Evolutionary conservation across 225 moss, liverwort and hornwort genomes (phyloP).

Genomic region (Pseudisothecium myosuroides): DNA sequence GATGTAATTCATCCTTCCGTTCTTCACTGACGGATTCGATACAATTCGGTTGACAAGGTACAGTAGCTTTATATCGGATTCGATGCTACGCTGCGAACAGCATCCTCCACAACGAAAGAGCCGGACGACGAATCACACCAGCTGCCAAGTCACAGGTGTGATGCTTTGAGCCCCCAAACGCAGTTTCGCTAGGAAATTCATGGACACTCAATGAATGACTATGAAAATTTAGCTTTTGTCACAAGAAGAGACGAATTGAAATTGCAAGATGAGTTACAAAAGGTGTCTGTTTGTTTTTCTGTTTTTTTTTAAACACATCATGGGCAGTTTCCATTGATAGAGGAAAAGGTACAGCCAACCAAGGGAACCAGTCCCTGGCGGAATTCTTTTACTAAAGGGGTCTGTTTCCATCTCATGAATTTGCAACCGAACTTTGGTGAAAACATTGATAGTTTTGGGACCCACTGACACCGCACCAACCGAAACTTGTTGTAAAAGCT

Average conservation of each 20-base stretch:
- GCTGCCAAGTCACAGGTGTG: background rate
- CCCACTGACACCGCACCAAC: too few relatives aligned
- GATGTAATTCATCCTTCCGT: background rate
- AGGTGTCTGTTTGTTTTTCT: background rate
- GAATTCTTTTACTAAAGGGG: too few relatives aligned
- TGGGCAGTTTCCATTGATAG: too few relatives aligned
- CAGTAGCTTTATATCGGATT: background rate
- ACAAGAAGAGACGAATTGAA: background rate
- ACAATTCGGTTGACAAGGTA: too few relatives aligned
- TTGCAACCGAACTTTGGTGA: background rate
- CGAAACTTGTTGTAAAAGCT: background rate
- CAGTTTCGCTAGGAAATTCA: background rate
- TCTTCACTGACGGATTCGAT: background rate
- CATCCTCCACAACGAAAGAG: background rate
- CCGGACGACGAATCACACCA: background rate
- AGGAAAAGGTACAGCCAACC: too few relatives aligned
- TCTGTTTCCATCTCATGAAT: too few relatives aligned
- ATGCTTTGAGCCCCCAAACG: background rate
- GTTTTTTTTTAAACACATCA: too few relatives aligned
- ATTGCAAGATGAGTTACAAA: background rate
- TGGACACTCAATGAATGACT: background rate
- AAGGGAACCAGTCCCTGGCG: too few relatives aligned
- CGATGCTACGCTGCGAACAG: background rate
- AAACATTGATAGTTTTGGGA: background rate
- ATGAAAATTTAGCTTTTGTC: background rate